phyloP scores from a whole-genome alignment of 192 early-diverging fungal species.

The Diversispora epigaea region DNA sequence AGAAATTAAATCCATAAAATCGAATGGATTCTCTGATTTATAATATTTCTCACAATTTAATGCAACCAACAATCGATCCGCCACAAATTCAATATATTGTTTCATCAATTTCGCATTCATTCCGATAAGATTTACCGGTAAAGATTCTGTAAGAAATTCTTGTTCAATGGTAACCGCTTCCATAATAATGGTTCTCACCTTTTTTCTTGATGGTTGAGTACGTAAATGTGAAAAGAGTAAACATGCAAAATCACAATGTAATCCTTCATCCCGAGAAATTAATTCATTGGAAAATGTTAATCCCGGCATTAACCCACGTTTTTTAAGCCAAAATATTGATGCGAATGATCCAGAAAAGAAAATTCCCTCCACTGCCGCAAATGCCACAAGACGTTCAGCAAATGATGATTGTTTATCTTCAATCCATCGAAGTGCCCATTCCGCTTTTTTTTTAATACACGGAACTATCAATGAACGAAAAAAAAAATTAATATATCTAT shows the following conservation, averaged over 20 bases:
- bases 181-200: constrained; percentile 68
- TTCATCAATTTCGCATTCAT: constrained; percentile 96
- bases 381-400: constrained; percentile 90
- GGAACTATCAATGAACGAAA: constrained; percentile 60
- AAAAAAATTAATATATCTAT: no score
- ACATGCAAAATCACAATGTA: constrained; percentile 98
- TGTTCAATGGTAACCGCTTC: constrained; percentile 95
- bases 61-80: constrained; percentile 88
- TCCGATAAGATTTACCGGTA: constrained; percentile 91
- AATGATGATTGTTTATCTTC: constrained; percentile 75
- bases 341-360: constrained; percentile 98
- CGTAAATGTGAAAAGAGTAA: constrained; percentile 82
- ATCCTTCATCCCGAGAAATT: constrained; percentile 95
- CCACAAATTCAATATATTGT: constrained; percentile 98
- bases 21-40: constrained; percentile 89
- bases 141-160: constrained; percentile 90
- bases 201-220: constrained; percentile 65
- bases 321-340: constrained; percentile 99
- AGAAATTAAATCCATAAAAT: constrained; percentile 99
- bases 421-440: constrained; percentile 97
- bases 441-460: constrained; percentile 93
- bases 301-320: constrained; percentile 96
- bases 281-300: constrained; percentile 98
- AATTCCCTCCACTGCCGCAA: constrained; percentile 97
- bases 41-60: constrained; percentile 86